phyloP scores from a whole-genome alignment of 352 stramenopile species.

The Globisporangium solare region DNA sequence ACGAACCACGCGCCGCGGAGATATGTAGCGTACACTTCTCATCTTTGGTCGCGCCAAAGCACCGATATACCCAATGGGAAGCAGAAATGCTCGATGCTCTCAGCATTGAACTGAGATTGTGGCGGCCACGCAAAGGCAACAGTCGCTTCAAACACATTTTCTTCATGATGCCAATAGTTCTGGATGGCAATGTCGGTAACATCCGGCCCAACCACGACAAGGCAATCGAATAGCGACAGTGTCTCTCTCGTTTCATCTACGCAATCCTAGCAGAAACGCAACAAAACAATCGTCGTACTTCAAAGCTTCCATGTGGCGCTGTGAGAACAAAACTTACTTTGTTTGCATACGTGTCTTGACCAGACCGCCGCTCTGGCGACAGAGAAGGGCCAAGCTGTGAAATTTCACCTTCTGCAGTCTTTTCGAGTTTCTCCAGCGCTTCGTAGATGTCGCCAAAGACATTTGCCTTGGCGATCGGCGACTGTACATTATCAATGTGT shows the following conservation, averaged over 20 bases:
- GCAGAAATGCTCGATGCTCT: slow-evolving; percentile 74
- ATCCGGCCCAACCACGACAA: slow-evolving; percentile 42
- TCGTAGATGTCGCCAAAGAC: slow-evolving; percentile 45
- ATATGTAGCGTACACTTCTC: background rate
- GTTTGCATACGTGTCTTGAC: background rate
- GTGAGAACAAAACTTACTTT: background rate
- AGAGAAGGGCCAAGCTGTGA: slow-evolving; percentile 11
- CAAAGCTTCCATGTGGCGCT: background rate
- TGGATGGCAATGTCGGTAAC: slow-evolving; percentile 36
- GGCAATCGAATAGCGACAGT: slow-evolving; percentile 35
- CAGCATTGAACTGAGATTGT: slow-evolving; percentile 56
- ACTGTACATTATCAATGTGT: background rate
- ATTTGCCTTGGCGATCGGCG: slow-evolving; percentile 4
- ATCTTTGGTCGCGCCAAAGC: slow-evolving; percentile 1
- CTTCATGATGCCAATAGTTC: slow-evolving; percentile 36
- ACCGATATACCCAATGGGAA: slow-evolving; percentile 43
- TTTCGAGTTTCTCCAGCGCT: slow-evolving; percentile 39
- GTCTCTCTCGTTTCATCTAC: background rate
- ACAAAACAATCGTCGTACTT: background rate
- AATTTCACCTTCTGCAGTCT: slow-evolving; percentile 30
- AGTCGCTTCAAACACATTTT: slow-evolving; percentile 48
- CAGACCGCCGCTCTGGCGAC: background rate
- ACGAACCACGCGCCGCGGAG: too few species aligned
- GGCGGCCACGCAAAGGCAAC: slow-evolving; percentile 63
- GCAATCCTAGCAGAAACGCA: background rate